Percentiles rank a stretch among this genome's conserved stretches.
These are phyloP conservation scores for Evansstolkia leycettana DNA, from an alignment of 495 filamentous ascomycete genomes.

Conservation along the genomic window DNA sequence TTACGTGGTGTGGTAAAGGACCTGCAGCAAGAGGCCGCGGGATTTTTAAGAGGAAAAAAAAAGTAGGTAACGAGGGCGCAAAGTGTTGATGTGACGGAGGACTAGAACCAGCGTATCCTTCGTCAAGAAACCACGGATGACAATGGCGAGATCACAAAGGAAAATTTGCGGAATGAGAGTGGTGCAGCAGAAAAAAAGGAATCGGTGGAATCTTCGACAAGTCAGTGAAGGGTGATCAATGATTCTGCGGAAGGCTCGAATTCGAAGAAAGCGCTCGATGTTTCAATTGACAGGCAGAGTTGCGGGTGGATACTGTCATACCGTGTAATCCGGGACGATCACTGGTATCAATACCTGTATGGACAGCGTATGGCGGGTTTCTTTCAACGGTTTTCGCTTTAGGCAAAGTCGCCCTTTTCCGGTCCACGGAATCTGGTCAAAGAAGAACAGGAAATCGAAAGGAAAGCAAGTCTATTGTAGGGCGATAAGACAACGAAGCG, in stretches of 20 bases:
- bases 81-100: conserved; percentile 16
- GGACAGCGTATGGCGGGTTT: no score
- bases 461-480: background rate
- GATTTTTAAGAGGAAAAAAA: background rate
- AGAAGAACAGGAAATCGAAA: background rate
- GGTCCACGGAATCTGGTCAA: background rate
- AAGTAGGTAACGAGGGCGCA: background rate
- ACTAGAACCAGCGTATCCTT: conserved; percentile 17
- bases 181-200: conserved; percentile 10
- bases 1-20: conserved; percentile 29
- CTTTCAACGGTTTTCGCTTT: no score
- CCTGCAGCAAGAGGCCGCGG: conserved; percentile 12
- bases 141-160: no score
- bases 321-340: conserved; percentile 6
- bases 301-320: conserved; percentile 10
- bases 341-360: background rate
- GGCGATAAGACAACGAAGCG: conserved; percentile 1
- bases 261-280: conserved; percentile 17
- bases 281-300: conserved; percentile 17
- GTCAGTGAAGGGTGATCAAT: conserved; percentile 15
- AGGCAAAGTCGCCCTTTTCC: no score
- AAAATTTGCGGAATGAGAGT: background rate
- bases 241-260: conserved; percentile 16
- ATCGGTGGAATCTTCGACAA: conserved; percentile 11
- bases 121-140: background rate